phyloP scores from a whole-genome alignment of 2,329 filamentous ascomycete genomes.

The Rhynchosporium agropyri region DNA sequence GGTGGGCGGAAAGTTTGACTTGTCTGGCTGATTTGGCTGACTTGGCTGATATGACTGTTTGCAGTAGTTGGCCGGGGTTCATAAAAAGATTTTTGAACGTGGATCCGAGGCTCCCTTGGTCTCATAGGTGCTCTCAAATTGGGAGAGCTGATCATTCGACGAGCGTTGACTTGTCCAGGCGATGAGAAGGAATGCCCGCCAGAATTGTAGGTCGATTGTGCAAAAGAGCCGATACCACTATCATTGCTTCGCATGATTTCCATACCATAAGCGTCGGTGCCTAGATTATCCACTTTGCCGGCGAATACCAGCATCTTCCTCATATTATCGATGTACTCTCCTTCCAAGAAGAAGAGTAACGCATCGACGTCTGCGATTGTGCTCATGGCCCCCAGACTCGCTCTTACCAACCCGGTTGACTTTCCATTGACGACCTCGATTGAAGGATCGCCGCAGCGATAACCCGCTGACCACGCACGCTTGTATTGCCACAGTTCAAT shows the following conservation, averaged over 20 bases:
- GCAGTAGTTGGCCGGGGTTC: constrained; percentile 18
- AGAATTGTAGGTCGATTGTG: not conserved
- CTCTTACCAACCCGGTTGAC: constrained; percentile 82
- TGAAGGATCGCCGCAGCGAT: constrained; percentile 81
- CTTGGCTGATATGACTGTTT: constrained; percentile 12
- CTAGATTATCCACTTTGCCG: constrained; percentile 5
- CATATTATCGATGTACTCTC: constrained; percentile 42
- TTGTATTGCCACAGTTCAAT: constrained; percentile 80
- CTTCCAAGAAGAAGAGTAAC: constrained; percentile 70
- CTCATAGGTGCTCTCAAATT: constrained; percentile 7
- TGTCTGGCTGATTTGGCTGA: not conserved
- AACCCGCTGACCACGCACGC: constrained; percentile 79
- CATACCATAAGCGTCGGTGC: not conserved
- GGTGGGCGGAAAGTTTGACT: constrained; percentile 10
- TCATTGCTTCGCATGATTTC: constrained; percentile 13
- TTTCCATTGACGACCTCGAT: constrained; percentile 70
- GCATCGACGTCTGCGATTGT: constrained; percentile 70
- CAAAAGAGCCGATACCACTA: constrained; percentile 7
- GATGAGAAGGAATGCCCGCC: constrained; percentile 1
- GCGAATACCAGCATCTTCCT: not conserved
- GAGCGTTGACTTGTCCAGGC: constrained; percentile 10
- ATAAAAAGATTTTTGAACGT: constrained; percentile 13
- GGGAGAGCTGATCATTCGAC: constrained; percentile 20
- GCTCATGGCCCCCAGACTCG: constrained; percentile 89
- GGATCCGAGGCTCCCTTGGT: constrained; percentile 9